Evolutionary conservation across 2,329 filamentous ascomycete species (phyloP).

Genomic region (Metarhizium album): DNA sequence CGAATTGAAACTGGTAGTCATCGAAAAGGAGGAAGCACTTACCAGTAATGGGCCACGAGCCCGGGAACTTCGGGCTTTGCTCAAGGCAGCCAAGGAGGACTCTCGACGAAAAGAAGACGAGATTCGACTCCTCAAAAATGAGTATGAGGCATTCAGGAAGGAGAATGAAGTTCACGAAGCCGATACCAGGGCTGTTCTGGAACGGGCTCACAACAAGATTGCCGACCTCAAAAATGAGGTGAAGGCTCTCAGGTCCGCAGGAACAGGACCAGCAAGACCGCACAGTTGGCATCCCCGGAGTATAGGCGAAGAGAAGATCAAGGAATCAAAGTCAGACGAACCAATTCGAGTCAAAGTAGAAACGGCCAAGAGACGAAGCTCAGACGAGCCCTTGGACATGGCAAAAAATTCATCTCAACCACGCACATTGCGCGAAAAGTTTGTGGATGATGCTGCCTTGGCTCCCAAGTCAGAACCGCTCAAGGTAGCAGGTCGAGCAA

Average conservation of each 20-base stretch:
- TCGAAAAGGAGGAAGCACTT: slow-evolving; percentile 25
- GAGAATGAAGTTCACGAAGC: slow-evolving; percentile 42
- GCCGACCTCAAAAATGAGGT: slow-evolving; percentile 44
- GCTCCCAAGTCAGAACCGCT: slow-evolving; percentile 8
- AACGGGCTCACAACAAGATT: slow-evolving; percentile 47
- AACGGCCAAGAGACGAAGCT: slow-evolving; percentile 1
- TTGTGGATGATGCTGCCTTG: slow-evolving; percentile 18
- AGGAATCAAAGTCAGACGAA: slow-evolving; percentile 11
- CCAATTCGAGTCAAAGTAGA: not conserved
- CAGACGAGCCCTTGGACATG: slow-evolving; percentile 9
- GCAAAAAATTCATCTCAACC: slow-evolving; percentile 1
- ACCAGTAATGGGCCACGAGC: slow-evolving; percentile 23
- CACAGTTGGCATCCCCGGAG: slow-evolving; percentile 20
- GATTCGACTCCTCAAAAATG: slow-evolving; percentile 35
- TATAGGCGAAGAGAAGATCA: slow-evolving; percentile 6
- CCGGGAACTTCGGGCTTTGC: slow-evolving; percentile 29
- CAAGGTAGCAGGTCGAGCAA: slow-evolving; percentile 14
- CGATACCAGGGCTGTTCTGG: slow-evolving; percentile 44
- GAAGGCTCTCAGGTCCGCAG: slow-evolving; percentile 28
- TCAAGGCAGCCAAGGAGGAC: slow-evolving; percentile 33
- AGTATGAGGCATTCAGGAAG: slow-evolving; percentile 43
- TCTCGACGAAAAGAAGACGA: slow-evolving; percentile 37
- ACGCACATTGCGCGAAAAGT: slow-evolving; percentile 25
- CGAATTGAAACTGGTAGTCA: slow-evolving; percentile 18
- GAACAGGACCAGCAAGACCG: slow-evolving; percentile 13